phyloP scores from a whole-genome alignment of 2,329 filamentous ascomycete species.

The Penicillium sp. region DNA sequence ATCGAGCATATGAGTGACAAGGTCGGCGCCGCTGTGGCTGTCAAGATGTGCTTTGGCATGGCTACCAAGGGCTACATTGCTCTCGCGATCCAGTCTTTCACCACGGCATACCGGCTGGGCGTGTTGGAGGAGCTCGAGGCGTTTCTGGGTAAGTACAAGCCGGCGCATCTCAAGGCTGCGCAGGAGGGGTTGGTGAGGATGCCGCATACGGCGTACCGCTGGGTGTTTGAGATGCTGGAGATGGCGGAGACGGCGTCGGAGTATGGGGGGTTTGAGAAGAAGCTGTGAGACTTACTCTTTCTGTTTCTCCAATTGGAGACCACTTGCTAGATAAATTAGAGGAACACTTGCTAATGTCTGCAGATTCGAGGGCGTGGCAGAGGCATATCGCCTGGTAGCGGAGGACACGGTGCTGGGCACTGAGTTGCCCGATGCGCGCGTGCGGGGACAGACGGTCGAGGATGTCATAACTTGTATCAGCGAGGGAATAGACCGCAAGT shows the following conservation, averaged over 20 bases:
- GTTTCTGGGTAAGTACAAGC: slow-evolving; percentile 52
- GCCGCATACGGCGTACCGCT: slow-evolving; percentile 72
- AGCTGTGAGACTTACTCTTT: not conserved
- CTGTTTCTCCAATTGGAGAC: too few relatives aligned
- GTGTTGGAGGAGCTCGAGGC: slow-evolving; percentile 57
- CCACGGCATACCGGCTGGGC: slow-evolving; percentile 61
- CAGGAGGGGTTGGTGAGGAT: slow-evolving; percentile 56
- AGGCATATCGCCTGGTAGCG: not conserved
- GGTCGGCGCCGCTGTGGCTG: slow-evolving; percentile 55
- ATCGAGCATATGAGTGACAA: slow-evolving; percentile 46
- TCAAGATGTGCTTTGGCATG: slow-evolving; percentile 65
- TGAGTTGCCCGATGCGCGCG: not conserved
- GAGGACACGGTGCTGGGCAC: not conserved
- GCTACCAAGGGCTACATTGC: slow-evolving; percentile 64
- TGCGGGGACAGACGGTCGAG: not conserved
- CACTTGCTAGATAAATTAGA: too few relatives aligned
- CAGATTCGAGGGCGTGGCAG: not conserved
- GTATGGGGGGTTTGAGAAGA: slow-evolving; percentile 43
- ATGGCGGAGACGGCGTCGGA: slow-evolving; percentile 63
- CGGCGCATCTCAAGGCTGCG: slow-evolving; percentile 45
- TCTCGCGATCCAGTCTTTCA: slow-evolving; percentile 66
- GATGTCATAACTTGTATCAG: not conserved
- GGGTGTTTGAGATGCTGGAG: slow-evolving; percentile 74
- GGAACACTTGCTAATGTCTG: not conserved
- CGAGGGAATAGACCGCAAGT: not conserved